A percentile compares a stretch with the other conserved stretches of the same genome.
Evolutionary conservation across 257 asterid genomes (phyloP).

Genomic region (Solanum neorickii): DNA sequence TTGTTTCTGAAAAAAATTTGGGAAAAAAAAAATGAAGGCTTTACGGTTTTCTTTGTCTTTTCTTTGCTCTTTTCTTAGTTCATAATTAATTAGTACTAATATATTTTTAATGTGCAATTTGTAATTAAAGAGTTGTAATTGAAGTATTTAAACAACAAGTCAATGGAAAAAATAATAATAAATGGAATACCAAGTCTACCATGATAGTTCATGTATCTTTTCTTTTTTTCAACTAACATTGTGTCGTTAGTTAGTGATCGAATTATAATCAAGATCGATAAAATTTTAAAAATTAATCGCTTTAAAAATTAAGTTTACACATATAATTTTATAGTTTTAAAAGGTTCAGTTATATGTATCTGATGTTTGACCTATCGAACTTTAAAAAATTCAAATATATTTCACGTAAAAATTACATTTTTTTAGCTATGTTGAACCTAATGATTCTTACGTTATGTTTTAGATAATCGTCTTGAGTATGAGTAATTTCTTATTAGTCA

Average conservation of each 20-base stretch:
- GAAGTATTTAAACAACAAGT: background rate
- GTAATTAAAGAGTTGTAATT: background rate
- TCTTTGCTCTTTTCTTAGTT: background rate
- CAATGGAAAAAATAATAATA: background rate
- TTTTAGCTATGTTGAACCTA: too few species aligned
- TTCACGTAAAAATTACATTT: too few species aligned
- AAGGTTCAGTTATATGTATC: background rate
- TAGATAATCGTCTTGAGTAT: too few species aligned
- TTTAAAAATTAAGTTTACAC: background rate
- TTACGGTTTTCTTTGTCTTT: background rate
- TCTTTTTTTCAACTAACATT: background rate
- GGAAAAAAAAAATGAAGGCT: background rate
- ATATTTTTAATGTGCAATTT: background rate
- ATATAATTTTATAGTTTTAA: background rate
- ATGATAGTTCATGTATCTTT: background rate
- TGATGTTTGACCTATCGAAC: background rate
- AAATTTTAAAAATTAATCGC: background rate
- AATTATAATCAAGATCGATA: too few species aligned
- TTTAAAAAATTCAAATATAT: background rate
- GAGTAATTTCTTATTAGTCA: too few species aligned
- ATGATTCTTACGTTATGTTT: too few species aligned
- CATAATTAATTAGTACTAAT: background rate
- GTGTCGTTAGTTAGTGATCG: rapidly evolving
- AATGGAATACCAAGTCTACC: background rate
- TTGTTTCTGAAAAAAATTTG: background rate